These are phyloP conservation scores for Psilocybe cubensis DNA, from an alignment of 768 basidiomycete genomes.

Conservation along the genomic window DNA sequence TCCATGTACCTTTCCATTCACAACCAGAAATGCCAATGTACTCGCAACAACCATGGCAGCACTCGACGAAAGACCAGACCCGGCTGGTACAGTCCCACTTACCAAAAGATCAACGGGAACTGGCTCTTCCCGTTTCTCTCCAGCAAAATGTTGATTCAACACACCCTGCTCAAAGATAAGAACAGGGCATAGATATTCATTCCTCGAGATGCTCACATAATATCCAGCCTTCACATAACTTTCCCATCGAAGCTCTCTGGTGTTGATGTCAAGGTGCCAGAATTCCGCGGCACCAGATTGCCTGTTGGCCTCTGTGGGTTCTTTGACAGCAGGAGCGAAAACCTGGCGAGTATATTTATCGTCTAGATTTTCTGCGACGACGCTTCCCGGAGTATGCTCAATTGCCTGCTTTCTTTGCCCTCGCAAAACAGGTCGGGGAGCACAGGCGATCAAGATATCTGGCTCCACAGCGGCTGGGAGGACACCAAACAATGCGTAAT, in stretches of 20 bases:
- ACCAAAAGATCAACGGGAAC: conserved; percentile 74
- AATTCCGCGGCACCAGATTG: conserved; percentile 46
- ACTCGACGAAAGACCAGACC: conserved; percentile 85
- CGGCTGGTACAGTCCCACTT: conserved; percentile 83
- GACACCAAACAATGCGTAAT: conserved; percentile 83
- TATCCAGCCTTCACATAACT: conserved; percentile 89
- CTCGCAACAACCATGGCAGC: conserved; percentile 92
- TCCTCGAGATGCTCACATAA: conserved; percentile 53
- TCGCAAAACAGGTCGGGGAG: conserved; percentile 40
- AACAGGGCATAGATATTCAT: neutral
- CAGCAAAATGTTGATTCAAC: conserved; percentile 60
- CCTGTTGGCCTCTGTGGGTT: conserved; percentile 29
- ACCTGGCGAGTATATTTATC: conserved; percentile 58
- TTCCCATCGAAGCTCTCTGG: conserved; percentile 75
- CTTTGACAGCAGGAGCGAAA: conserved; percentile 57
- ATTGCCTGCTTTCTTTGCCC: conserved; percentile 19
- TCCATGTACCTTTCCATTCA: conserved; percentile 63
- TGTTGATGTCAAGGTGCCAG: conserved; percentile 82
- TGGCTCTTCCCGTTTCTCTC: conserved; percentile 34
- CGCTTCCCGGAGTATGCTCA: conserved; percentile 49
- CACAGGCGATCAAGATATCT: conserved; percentile 82
- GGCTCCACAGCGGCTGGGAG: conserved; percentile 85
- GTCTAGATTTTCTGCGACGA: conserved; percentile 65
- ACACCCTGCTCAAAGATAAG: conserved; percentile 50
- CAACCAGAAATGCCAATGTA: conserved; percentile 77